Conservation (phyloP, 1,139 yeast genomes). For the Pichia norvegensis region DNA sequence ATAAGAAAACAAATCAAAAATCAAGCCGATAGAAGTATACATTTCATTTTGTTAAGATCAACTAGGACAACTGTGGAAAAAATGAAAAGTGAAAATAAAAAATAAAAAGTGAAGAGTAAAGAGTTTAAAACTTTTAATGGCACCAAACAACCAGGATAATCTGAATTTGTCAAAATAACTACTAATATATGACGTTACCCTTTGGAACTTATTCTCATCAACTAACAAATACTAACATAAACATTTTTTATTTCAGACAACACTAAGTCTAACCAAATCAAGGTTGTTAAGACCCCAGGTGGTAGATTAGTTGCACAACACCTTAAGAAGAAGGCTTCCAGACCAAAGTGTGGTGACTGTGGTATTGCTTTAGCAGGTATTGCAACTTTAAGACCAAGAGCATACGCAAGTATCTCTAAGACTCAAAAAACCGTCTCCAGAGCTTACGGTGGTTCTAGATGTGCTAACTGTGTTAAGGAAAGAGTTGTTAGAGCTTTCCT, state of each 20-base stretch:
- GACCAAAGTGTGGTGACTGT: conserved; percentile 99
- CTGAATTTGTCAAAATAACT: too few relatives aligned
- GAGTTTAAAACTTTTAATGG: too few relatives aligned
- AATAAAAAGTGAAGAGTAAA: too few relatives aligned
- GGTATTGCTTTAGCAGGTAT: conserved; percentile 87
- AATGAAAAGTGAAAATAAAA: too few relatives aligned
- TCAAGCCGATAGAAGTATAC: too few relatives aligned
- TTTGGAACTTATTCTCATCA: neutral
- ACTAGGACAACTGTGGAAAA: too few relatives aligned
- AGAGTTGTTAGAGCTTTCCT: conserved; percentile 98
- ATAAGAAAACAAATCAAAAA: too few relatives aligned
- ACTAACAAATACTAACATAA: conserved; percentile 19
- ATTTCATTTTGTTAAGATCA: too few relatives aligned
- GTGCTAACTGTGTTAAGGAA: conserved; percentile 98
- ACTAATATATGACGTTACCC: too few relatives aligned
- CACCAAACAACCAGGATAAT: too few relatives aligned
- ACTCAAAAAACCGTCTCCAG: conserved; percentile 98
- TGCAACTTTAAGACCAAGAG: conserved; percentile 94
- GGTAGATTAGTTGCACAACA: conserved; percentile 97
- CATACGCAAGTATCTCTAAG: conserved; percentile 90
- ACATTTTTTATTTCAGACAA: conserved; percentile 49
- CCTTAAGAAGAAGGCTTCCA: conserved; percentile 88
- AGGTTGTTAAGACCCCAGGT: conserved; percentile 99
- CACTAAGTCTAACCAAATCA: conserved; percentile 98
- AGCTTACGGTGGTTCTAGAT: conserved; percentile 99